A percentile compares a stretch with the other conserved stretches of the same genome.
Conservation (phyloP, 2,329 filamentous ascomycete species). For the Myriosclerotinia duriaeana region DNA sequence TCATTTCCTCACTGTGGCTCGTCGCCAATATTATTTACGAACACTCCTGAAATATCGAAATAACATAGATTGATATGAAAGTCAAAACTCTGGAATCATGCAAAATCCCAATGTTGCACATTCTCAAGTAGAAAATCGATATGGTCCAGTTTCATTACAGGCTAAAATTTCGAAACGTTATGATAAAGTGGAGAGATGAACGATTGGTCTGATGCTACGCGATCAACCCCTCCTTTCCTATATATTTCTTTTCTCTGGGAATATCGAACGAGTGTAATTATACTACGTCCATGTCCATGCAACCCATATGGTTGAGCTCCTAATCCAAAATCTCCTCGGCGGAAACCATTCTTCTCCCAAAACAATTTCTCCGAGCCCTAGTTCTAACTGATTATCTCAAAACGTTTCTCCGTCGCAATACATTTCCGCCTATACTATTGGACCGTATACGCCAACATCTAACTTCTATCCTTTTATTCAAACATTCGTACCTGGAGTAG, state of each 20-base stretch:
- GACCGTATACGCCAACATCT: not conserved
- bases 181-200: not conserved
- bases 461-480: not conserved
- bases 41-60: not conserved
- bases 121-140: not conserved
- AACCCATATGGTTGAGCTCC: not conserved
- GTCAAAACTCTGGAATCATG: not conserved
- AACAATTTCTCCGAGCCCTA: not conserved
- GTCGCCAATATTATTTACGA: not conserved
- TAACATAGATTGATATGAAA: not conserved
- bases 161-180: not conserved
- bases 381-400: not conserved
- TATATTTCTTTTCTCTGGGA: not conserved
- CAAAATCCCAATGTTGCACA: not conserved
- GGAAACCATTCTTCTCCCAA: not conserved
- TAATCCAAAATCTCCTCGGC: not conserved
- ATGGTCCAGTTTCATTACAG: not conserved
- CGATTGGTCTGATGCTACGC: not conserved
- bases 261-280: not conserved
- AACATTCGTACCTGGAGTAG: not conserved
- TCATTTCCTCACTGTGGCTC: not conserved
- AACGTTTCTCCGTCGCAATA: not conserved
- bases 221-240: not conserved
- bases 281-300: not conserved
- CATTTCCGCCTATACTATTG: not conserved